These are phyloP conservation scores for Earliella scabrosa DNA, from an alignment of 1,284 basidiomycete species.

Conservation along the genomic window DNA sequence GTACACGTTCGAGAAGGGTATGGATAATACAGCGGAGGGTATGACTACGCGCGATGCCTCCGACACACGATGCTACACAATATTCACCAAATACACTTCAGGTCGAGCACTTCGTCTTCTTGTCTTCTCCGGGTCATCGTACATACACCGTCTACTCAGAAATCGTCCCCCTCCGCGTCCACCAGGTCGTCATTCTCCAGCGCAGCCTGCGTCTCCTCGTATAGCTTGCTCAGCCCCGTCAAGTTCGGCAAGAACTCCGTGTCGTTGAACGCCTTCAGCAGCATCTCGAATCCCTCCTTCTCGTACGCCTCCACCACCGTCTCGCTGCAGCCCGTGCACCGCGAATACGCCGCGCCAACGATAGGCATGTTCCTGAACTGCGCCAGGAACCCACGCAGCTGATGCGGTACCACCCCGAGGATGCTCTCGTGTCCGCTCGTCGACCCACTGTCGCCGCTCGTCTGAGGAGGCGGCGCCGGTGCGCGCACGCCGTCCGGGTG, in stretches of 20 bases:
- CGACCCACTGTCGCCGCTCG: slow-evolving; percentile 35
- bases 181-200: slow-evolving; percentile 81
- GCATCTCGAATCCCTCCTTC: slow-evolving; percentile 76
- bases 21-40: background rate
- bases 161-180: slow-evolving; percentile 56
- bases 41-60: too few relatives aligned
- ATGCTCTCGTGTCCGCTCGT: slow-evolving; percentile 52
- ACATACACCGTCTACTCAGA: slow-evolving; percentile 7
- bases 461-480: slow-evolving; percentile 60
- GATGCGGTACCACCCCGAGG: slow-evolving; percentile 91
- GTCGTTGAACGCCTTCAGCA: slow-evolving; percentile 87
- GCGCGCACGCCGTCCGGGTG: slow-evolving; percentile 82
- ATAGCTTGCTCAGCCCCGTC: slow-evolving; percentile 86
- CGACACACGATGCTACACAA: too few relatives aligned
- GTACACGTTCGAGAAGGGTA: background rate
- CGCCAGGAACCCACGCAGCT: slow-evolving; percentile 88
- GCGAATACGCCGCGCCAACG: slow-evolving; percentile 84
- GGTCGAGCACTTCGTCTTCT: too few relatives aligned
- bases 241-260: slow-evolving; percentile 79
- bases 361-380: slow-evolving; percentile 87
- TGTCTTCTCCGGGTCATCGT: too few relatives aligned
- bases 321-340: slow-evolving; percentile 91
- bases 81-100: too few relatives aligned
- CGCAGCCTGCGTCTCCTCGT: slow-evolving; percentile 79
- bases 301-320: slow-evolving; percentile 76